These are phyloP conservation scores for Geosmithia morbida DNA, from an alignment of 2,329 filamentous ascomycete species.

Conservation along the genomic window DNA sequence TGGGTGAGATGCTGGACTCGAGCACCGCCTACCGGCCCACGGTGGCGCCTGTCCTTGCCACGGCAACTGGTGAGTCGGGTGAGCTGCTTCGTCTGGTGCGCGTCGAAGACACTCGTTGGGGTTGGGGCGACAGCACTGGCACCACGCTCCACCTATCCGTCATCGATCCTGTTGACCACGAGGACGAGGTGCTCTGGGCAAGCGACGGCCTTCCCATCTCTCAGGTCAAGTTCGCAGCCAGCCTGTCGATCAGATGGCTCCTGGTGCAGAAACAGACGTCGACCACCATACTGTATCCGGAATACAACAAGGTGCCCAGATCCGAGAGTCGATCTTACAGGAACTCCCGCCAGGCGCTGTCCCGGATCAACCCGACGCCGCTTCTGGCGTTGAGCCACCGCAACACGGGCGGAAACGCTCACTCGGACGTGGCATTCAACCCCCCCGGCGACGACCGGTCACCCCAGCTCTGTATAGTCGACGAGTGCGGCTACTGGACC, in stretches of 20 bases:
- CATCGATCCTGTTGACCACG: constrained; percentile 24
- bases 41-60: constrained; percentile 25
- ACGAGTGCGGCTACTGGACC: constrained; percentile 51
- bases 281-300: constrained; percentile 36
- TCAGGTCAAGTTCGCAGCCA: constrained; percentile 30
- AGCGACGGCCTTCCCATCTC: constrained; percentile 34
- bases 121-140: constrained; percentile 34
- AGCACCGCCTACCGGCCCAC: constrained; percentile 11
- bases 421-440: constrained; percentile 53
- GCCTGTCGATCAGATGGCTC: constrained; percentile 30
- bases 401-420: constrained; percentile 37
- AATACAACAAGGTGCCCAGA: constrained; percentile 24
- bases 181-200: constrained; percentile 37
- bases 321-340: constrained; percentile 5
- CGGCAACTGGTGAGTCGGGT: constrained; percentile 39
- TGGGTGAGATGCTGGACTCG: constrained; percentile 37
- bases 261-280: constrained; percentile 36
- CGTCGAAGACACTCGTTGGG: constrained; percentile 33
- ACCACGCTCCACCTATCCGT: constrained; percentile 31
- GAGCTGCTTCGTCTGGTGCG: constrained; percentile 41
- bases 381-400: constrained; percentile 35
- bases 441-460: constrained; percentile 28
- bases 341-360: constrained; percentile 12
- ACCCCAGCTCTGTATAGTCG: constrained; percentile 52
- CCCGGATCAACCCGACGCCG: constrained; percentile 40